These are phyloP conservation scores for Candida tetrigidarum DNA, from an alignment of 1,139 yeast genomes.

Conservation along the genomic window DNA sequence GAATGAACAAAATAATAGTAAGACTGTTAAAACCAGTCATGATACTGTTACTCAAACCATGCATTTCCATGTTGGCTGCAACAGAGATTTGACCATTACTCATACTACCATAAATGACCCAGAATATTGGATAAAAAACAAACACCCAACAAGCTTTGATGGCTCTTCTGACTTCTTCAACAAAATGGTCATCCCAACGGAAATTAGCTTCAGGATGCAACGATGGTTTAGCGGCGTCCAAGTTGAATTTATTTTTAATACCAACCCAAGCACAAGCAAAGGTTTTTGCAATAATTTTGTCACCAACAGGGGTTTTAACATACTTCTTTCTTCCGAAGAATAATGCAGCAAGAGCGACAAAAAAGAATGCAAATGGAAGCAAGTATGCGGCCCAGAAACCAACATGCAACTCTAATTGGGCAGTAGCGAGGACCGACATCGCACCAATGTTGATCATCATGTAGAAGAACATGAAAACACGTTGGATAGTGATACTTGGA, in stretches of 20 bases:
- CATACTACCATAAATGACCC: conserved; percentile 72
- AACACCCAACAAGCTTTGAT: conserved; percentile 65
- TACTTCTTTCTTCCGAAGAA: conserved; percentile 58
- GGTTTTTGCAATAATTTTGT: conserved; percentile 61
- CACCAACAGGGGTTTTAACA: conserved; percentile 63
- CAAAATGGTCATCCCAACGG: conserved; percentile 63
- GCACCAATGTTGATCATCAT: conserved; percentile 46
- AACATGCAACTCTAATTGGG: conserved; percentile 37
- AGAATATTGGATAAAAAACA: conserved; percentile 61
- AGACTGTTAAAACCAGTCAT: conserved; percentile 65
- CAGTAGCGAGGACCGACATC: conserved; percentile 45
- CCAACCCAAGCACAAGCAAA: conserved; percentile 53
- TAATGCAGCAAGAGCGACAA: conserved; percentile 58
- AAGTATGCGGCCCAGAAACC: conserved; percentile 49
- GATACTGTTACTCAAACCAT: conserved; percentile 66
- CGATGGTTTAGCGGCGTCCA: conserved; percentile 61
- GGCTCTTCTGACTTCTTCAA: conserved; percentile 65
- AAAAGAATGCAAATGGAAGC: conserved; percentile 68
- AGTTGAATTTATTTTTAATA: conserved; percentile 49
- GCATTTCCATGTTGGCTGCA: conserved; percentile 65
- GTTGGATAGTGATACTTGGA: conserved; percentile 44
- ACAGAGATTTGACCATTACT: conserved; percentile 62
- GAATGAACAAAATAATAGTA: conserved; percentile 62
- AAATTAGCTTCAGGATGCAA: conserved; percentile 41
- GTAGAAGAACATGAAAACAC: conserved; percentile 46